Evolutionary conservation across 768 basidiomycete species (phyloP), one percentile per base, ranked within the genome.

Genomic region (Podaxis sp.): DNA sequence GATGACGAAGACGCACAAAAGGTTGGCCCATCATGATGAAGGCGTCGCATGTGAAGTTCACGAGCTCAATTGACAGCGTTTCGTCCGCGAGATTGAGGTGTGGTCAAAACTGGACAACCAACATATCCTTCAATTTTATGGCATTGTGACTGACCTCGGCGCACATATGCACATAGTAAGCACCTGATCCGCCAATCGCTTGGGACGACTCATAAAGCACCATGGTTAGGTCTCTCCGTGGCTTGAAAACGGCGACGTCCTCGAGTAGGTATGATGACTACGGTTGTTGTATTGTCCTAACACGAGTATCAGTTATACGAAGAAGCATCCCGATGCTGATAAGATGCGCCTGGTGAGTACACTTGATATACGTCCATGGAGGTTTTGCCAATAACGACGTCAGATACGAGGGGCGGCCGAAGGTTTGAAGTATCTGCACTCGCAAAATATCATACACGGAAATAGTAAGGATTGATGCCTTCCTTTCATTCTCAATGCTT

Each of bases 81-180:
- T 56, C 40, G 24, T 40, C 38, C 56, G 56, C 20, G 56, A 56
- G 26, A 56, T 56, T 44, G 56, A 56, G 11, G 40, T 56, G 22
- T 56, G 56, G 56, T 56, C 56, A 28, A 56, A 41, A 28, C 38
- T 56, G 8, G 15, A 24, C 40, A 56, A 56, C 17, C 7, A 26
- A 10, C 56, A 56, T 24, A 56, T 56, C 2, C 56, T 56, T 11
- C 56, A 44, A 26, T 56, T 56, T 24, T 41, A 41, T 44, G 56
- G 56, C 22, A 41, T 41, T 17, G 56, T 26, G 1, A 56, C 56
- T 30, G 40, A 56, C 24, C 24, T 56, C 2, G 56, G 56, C 12
- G 10, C 56, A 3, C 38, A 56, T 26, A 40, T 56, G 17, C 26
- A 44, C 22, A 28, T 56, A 11, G 56, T 56, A 26, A n/a, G 49